Conservation (phyloP, 163 green algal genomes). For the Scenedesmus sp. region DNA sequence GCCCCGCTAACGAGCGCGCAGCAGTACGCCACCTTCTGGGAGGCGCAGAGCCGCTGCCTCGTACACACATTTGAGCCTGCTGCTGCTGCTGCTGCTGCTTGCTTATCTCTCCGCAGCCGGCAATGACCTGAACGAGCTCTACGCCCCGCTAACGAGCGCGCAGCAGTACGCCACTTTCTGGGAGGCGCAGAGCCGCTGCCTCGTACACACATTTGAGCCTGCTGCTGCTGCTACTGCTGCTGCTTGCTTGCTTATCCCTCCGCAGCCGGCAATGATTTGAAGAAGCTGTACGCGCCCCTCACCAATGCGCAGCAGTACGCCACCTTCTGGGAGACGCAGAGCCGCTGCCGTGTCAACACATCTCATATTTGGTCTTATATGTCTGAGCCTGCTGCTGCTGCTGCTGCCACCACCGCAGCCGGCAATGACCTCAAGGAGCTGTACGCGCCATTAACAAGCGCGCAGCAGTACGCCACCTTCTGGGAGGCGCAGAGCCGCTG, state of each 20-base stretch:
- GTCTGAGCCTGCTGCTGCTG: neutral
- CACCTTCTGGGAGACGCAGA: neutral
- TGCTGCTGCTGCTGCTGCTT: neutral
- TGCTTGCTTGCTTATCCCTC: slow-evolving; percentile 48
- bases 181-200: neutral
- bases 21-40: neutral
- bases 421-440: slow-evolving; percentile 70
- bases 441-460: neutral
- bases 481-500: too few relatives aligned
- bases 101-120: slow-evolving; percentile 65
- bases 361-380: neutral
- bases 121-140: slow-evolving; percentile 63
- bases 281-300: too few relatives aligned
- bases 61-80: neutral
- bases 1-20: neutral
- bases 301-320: neutral
- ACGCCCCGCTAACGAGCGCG: too few relatives aligned
- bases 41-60: neutral
- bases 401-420: slow-evolving; percentile 54
- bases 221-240: neutral
- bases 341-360: too few relatives aligned
- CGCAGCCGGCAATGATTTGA: slow-evolving; percentile 75
- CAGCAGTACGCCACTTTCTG: neutral
- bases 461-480: slow-evolving; percentile 30
- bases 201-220: neutral